Percentiles rank a stretch among this genome's conserved stretches.
These are phyloP conservation scores for Astraeus odoratus DNA, from an alignment of 768 basidiomycete species.

Conservation along the genomic window DNA sequence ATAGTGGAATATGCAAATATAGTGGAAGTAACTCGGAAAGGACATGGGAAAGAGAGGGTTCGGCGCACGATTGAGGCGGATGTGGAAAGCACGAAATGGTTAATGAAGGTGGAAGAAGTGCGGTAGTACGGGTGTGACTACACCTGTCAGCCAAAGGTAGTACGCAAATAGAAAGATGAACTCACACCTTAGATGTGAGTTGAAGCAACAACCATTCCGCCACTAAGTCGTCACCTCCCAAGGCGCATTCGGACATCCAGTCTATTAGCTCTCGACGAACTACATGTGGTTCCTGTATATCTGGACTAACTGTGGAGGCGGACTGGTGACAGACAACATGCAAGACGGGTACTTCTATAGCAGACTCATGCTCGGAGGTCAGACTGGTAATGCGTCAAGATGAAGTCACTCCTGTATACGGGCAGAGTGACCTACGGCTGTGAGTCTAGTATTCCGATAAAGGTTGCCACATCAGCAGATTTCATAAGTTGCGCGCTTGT, in stretches of 20 bases:
- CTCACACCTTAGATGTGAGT: conserved; percentile 58
- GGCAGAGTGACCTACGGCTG: conserved; percentile 55
- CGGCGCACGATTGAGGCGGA: conserved; percentile 20
- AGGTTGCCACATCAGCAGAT: conserved; percentile 56
- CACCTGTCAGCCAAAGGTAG: not conserved
- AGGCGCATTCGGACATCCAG: conserved; percentile 68
- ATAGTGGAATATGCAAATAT: conserved; percentile 48
- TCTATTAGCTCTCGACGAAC: conserved; percentile 50
- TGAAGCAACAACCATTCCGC: conserved; percentile 73
- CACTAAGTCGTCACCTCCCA: conserved; percentile 60
- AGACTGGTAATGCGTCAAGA: conserved; percentile 27
- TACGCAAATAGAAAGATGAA: conserved; percentile 5
- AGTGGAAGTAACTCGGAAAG: conserved; percentile 57
- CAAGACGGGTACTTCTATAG: conserved; percentile 49
- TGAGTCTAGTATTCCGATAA: conserved; percentile 65
- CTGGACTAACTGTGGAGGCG: not conserved
- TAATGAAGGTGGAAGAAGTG: conserved; percentile 61
- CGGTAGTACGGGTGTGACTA: conserved; percentile 62
- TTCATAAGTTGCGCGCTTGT: conserved; percentile 40
- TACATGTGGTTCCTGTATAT: conserved; percentile 6
- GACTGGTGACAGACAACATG: conserved; percentile 51
- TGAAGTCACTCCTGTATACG: not conserved
- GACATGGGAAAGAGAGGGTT: conserved; percentile 46
- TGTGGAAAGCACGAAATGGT: conserved; percentile 58
- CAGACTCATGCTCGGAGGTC: conserved; percentile 31